A percentile compares a stretch with the other conserved stretches of the same genome.
Evolutionary conservation across 2,329 filamentous ascomycete species (phyloP).

Genomic region (Microdochium bolleyi): DNA sequence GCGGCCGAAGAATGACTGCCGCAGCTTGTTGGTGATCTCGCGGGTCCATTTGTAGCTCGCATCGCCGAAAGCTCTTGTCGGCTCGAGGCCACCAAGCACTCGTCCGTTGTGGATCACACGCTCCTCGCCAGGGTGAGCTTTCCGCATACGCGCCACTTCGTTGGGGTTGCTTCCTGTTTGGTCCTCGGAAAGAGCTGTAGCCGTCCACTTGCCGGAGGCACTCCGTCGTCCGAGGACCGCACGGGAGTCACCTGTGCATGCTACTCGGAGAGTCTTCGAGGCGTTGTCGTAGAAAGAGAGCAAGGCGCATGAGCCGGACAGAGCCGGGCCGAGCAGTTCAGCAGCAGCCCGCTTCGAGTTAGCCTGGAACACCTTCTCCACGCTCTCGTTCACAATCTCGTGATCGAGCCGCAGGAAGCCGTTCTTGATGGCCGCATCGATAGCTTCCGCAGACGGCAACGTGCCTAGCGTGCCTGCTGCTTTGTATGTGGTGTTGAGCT

Average conservation of each 20-base stretch:
- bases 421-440: constrained; percentile 86
- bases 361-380: constrained; percentile 81
- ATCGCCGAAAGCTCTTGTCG: constrained; percentile 90
- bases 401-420: constrained; percentile 85
- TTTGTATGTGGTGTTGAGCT: constrained; percentile 89
- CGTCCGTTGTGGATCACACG: constrained; percentile 83
- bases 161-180: constrained; percentile 86
- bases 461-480: constrained; percentile 50
- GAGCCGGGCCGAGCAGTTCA: constrained; percentile 81
- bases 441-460: constrained; percentile 68
- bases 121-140: constrained; percentile 82
- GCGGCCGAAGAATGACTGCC: constrained; percentile 80
- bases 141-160: constrained; percentile 74
- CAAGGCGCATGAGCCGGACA: constrained; percentile 95
- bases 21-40: constrained; percentile 76
- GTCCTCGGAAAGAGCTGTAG: constrained; percentile 81
- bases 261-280: constrained; percentile 82
- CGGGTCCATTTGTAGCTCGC: constrained; percentile 94
- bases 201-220: constrained; percentile 80
- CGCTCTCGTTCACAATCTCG: constrained; percentile 90
- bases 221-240: constrained; percentile 81
- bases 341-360: constrained; percentile 87
- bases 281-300: constrained; percentile 92
- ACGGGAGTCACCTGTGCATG: constrained; percentile 92
- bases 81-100: constrained; percentile 85